Evolutionary conservation across 208 protist species (phyloP), one percentile per base, ranked within the genome.

Genomic region (Crithidia thermophila): DNA sequence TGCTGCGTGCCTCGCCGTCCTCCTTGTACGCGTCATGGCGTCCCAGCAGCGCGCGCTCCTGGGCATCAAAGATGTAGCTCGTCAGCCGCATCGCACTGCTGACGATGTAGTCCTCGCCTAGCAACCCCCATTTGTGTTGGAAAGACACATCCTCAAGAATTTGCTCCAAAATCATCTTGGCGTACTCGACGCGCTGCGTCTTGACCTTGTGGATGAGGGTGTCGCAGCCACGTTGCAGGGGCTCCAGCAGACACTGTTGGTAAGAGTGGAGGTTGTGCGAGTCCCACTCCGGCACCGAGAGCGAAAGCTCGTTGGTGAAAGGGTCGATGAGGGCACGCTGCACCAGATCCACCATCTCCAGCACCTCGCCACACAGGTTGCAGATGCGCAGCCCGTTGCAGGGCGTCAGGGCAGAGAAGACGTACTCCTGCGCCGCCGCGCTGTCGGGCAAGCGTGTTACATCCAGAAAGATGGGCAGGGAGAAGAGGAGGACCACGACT

Each of bases 291-390:
- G 21, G 27, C 3, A 40, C 34, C 16, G 57, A 59, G 6, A 79
- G 42, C 13, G 57, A 61, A n/a, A 73, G 59, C 45, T 66, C 34
- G 25, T 73, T 58, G 8, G 28, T 52, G 39, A 75, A 75, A 16
- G 52, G 61, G 27, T 75, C 57, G 9, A 34, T 11, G 4, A 63
- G 45, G 0, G 42, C 14, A 21, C 58, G 53, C 34, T 74, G 65
- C 1, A 64, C 61, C 9, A 62, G 5, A 36, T 84, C 79, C 13
- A 84, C 43, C 34, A 61, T 61, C 42, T 81, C 52, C 34, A 84
- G 64, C 9, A 77, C 60, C 10, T 64, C 56, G 8, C 75, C 67
- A 53, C 79, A 84, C 34, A 73, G 20, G 10, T 68, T 64, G 55
- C 79, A 84, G 28, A 57, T 39, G 16, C 31, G 27, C 18, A 52